Evolutionary conservation across 2,329 filamentous ascomycete genomes (phyloP).

Genomic region (Delphinella strobiligena): DNA sequence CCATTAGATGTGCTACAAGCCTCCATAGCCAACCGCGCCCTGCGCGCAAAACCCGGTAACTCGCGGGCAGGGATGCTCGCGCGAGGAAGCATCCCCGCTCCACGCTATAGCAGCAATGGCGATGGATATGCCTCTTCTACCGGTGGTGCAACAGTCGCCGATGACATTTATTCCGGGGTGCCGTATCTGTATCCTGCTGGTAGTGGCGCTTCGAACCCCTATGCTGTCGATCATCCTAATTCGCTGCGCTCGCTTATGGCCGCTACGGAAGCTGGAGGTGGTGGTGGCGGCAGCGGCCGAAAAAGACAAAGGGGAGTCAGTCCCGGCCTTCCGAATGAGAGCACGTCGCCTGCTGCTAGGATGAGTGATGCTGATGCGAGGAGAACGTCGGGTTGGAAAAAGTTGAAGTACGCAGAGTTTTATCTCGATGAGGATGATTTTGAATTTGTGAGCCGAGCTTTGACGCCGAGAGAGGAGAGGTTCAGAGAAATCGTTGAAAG

Average conservation of each 20-base stretch:
- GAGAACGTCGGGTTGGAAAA: not conserved
- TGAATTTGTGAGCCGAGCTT: constrained; percentile 1
- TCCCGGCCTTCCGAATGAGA: not conserved
- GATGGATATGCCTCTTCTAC: not conserved
- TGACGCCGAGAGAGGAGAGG: not conserved
- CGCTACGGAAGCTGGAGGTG: too few species aligned
- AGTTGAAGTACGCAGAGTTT: constrained; percentile 2
- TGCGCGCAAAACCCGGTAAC: not conserved
- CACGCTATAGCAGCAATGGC: not conserved
- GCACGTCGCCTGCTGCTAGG: not conserved
- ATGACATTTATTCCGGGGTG: too few species aligned
- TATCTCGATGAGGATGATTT: constrained; percentile 6
- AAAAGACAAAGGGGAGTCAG: too few species aligned
- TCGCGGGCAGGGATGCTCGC: not conserved
- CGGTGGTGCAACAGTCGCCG: too few species aligned
- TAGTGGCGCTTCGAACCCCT: too few species aligned
- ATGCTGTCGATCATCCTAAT: too few species aligned
- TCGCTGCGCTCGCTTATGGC: too few species aligned
- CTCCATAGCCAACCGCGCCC: not conserved
- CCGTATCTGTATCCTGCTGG: too few species aligned
- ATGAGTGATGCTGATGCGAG: not conserved
- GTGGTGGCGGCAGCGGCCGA: too few species aligned
- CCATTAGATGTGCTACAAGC: not conserved
- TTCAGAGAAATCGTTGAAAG: constrained; percentile 3
- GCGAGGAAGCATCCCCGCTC: not conserved